These are phyloP conservation scores for Blastobotrys malaysiensis DNA, from an alignment of 1,139 yeast species.

Conservation along the genomic window DNA sequence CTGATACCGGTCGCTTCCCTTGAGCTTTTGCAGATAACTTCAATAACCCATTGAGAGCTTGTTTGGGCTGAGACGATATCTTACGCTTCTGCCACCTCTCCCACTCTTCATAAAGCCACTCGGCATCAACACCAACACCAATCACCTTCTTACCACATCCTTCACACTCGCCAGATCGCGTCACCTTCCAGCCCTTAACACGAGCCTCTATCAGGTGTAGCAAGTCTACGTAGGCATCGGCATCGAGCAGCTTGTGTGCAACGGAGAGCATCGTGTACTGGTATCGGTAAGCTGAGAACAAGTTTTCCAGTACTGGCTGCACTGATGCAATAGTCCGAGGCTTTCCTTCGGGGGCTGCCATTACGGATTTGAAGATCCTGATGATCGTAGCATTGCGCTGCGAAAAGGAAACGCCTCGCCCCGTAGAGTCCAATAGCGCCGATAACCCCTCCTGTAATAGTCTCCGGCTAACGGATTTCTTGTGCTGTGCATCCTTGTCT, in stretches of 20 bases:
- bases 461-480: constrained; percentile 16
- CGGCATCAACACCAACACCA: constrained; percentile 51
- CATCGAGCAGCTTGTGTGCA: constrained; percentile 49
- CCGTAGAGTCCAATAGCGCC: constrained; percentile 22
- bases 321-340: constrained; percentile 37
- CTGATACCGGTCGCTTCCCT: constrained; percentile 16
- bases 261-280: constrained; percentile 55
- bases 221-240: constrained; percentile 47
- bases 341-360: constrained; percentile 21
- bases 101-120: constrained; percentile 33
- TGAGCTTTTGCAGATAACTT: constrained; percentile 7
- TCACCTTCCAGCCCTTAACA: constrained; percentile 56
- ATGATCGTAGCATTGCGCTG: constrained; percentile 22
- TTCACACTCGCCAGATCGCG: constrained; percentile 51
- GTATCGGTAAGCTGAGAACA: constrained; percentile 58
- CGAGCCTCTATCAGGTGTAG: constrained; percentile 38
- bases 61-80: constrained; percentile 2
- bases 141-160: constrained; percentile 63
- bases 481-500: constrained; percentile 1
- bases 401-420: constrained; percentile 7
- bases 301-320: constrained; percentile 55
- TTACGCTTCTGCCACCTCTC: constrained; percentile 20
- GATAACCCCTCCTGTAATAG: constrained; percentile 24
- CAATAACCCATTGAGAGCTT: background rate
- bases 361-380: constrained; percentile 24